A percentile compares a stretch with the other conserved stretches of the same genome.
Conservation (phyloP, 2,329 filamentous ascomycete genomes). For the Scorias spongiosa region DNA sequence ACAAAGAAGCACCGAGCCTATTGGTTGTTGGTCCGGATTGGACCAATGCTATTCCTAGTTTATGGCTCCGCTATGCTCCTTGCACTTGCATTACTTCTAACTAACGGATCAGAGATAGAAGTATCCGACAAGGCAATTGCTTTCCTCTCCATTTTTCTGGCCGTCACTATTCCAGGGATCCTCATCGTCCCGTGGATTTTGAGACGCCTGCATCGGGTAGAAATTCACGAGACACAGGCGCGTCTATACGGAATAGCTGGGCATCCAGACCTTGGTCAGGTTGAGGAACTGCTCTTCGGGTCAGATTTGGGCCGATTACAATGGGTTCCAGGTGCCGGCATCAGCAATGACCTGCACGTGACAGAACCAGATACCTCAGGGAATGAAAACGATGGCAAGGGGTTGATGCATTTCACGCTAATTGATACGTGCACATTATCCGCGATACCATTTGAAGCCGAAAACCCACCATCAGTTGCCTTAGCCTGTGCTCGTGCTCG, state of each 20-base stretch:
- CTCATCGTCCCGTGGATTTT: slow-evolving; percentile 21
- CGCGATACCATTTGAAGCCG: slow-evolving; percentile 26
- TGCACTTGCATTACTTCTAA: too few relatives aligned
- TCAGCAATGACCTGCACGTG: background rate
- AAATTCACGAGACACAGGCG: slow-evolving; percentile 26
- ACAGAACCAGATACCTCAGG: background rate
- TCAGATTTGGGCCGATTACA: slow-evolving; percentile 19
- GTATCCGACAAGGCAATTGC: too few relatives aligned
- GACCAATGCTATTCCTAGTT: too few relatives aligned
- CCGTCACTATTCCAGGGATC: too few relatives aligned
- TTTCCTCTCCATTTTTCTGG: too few relatives aligned
- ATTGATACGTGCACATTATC: slow-evolving; percentile 31
- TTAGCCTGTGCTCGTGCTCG: slow-evolving; percentile 31
- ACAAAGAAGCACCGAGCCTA: slow-evolving; percentile 1
- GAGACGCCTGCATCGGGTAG: slow-evolving; percentile 23
- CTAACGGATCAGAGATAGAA: too few relatives aligned
- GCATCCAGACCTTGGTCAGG: slow-evolving; percentile 23
- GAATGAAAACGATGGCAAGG: slow-evolving; percentile 8
- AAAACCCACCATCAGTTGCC: slow-evolving; percentile 26
- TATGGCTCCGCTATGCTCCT: too few relatives aligned
- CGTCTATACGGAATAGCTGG: slow-evolving; percentile 31
- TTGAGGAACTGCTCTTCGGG: slow-evolving; percentile 27
- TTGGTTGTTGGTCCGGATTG: slow-evolving; percentile 1
- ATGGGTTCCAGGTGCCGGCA: slow-evolving; percentile 15
- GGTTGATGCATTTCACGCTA: slow-evolving; percentile 19